Base-by-base conservation (phyloP, 306 rosid genomes). In the Luffa acutangula region DNA sequence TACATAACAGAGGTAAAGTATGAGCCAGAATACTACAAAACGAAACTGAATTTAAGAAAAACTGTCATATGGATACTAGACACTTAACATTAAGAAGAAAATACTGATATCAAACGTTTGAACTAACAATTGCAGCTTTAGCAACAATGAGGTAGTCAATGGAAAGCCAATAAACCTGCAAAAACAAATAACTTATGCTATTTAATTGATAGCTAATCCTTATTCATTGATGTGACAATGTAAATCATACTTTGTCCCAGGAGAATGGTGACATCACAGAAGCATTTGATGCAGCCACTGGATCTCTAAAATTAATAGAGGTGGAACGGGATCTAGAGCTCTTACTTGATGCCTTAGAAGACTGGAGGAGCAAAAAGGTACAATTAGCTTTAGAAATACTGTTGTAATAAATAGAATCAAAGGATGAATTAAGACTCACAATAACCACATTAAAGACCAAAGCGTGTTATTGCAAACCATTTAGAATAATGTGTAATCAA, bases 121-220 rank as follows among this genome's bases (percentile, higher is more conserved):
- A 75, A 89, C 97, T 90, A 85, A 94, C 98, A 80, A 89, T 86
- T 79, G 97, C 97, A 10, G 94, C 87, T 85, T 89, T 89, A 53
- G 97, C 98, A 64, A 90, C 94, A 77, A 82, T 63, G 78, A 89
- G 97, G 87, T 92, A 94, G 84, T 94, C 97, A 81, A 92, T 71
- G 54, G 91, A 88, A 81, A 94, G 89, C 97, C 98, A 92, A 87
- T 88, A 94, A 79, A 94, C 98, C 98, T 94, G 83, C 73, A 65
- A 84, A 87, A 48, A 81, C 21, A 76, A 15, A 71, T 43, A 71
- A 49, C 78, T 46, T 15, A 18, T 66, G 73, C 51, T 15, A 25
- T 13, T 25, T 72, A 21, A 46, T 31, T n/a, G 48, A 72, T 31
- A 31, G 58, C 43, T 25, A 12, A 43, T 20, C n/a, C 56, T 45